Evolutionary conservation across 2,329 filamentous ascomycete species (phyloP), one percentile per base, ranked within the genome.

Genomic region (Bipolaris zeicola): DNA sequence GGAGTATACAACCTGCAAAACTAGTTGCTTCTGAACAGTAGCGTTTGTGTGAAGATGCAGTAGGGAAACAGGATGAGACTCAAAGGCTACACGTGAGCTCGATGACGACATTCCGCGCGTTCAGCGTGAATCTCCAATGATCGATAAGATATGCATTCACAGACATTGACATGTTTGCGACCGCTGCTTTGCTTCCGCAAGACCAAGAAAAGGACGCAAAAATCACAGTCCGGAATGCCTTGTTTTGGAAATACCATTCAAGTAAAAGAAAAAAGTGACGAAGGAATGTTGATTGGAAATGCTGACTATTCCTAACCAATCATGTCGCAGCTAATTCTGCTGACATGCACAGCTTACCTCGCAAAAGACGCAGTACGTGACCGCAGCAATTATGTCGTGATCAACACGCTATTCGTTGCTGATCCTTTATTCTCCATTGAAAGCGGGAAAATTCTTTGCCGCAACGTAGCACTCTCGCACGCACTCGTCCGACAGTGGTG

Each of bases 401-500:
- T 16, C n/a, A 44, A 28, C 42, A 31, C 42, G 26, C 26, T 44
- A 44, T 20, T 18, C 26, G 10, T 16, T 16, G 26, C 42, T 11
- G n/a, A 44, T 16, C 7, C n/a, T 5, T 13, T 13, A 6, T 13
- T 22, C 20, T 33, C 26, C 26, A 16, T 44, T 28, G 42, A 11
- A 16, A 44, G 42, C 42, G 34, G 45, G 7, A 53, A 46, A 46
- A 36, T 14, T 16, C 6, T 54, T 20, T 52, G 18, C 53, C 60
- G 60, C 24, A 31, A 11, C n/a, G 53, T 44, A 26, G 48, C 50
- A 48, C 39, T 18, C 39, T 37, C 48, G 36, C 53, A 24, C 42
- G 43, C 34, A 50, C 52, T 66, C 62, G 55, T 51, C 53, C 63
- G 59, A 67, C 53, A 22, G 63, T 69, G 66, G 66, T 65, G 62